Base-by-base conservation (phyloP, 805 yeast species). In the Saturnispora bothae region DNA sequence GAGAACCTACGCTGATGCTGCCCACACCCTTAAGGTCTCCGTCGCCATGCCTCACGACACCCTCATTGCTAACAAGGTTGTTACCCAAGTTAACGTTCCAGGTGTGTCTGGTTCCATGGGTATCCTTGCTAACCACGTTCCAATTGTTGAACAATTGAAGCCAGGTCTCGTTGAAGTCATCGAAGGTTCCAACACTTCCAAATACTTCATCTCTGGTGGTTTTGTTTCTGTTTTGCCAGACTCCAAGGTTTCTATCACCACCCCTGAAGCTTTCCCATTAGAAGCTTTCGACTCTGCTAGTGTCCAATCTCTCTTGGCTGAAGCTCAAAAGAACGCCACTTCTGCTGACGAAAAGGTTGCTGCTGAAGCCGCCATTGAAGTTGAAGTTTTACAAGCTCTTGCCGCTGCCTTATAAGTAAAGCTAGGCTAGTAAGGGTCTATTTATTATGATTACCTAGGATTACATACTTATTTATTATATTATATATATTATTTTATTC, bases 121-220 rank as follows among this genome's bases (percentile, higher is more conserved):
- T 83, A 76, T 92, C 49, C 70, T 92, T 59, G 96, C 97, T 53
- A 81, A 84, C 70, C 98, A 92, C 77, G 95, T 92, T 57, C 97
- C 98, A 55, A 76, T 83, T 54, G 85, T 89, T 48, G 97, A 92
- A 69, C 95, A 92, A 73, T 78, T 92, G 61, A 75, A 78, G 58
- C 95, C 98, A 53, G 98, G 98, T 64, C 73, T 92, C 45, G 81
- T 92, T 54, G 96, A 88, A 65, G 77, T 92, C 58, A 80, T 84
- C 50, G 89, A 84, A 64, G 72, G 76, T 56, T 63, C 81, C 40
- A 70, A 73, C 44, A 82, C 82, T 53, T 63, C 81, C 48, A 84
- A 83, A 65, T 89, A 64, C 71, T 92, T 89, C 54, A 86, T 89
- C 49, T 76, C 94, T 46, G 97, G 97, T 50, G 98, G 98, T 51